Evolutionary conservation across 768 basidiomycete species (phyloP).

Genomic region (Trametes cingulata): DNA sequence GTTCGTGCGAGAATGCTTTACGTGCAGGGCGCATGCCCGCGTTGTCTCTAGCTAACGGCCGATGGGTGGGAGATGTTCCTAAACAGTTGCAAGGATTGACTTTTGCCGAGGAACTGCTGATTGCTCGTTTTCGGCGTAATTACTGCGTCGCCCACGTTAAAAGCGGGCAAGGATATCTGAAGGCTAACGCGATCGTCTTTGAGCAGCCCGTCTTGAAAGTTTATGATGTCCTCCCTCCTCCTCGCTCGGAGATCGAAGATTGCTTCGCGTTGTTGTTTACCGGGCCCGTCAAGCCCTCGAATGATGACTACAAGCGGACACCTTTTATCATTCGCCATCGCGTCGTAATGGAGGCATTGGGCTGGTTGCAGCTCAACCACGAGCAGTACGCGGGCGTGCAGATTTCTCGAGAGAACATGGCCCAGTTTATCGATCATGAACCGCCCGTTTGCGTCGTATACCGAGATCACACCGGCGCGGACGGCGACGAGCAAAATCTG

Average conservation of each 20-base stretch:
- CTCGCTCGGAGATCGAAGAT: conserved; percentile 33
- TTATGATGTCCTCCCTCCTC: conserved; percentile 35
- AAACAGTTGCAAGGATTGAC: conserved; percentile 9
- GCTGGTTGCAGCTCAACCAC: background rate
- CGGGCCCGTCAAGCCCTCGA: conserved; percentile 31
- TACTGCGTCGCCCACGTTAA: conserved; percentile 16
- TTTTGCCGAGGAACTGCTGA: conserved; percentile 20
- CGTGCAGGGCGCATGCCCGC: too few relatives aligned
- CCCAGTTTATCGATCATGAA: too few relatives aligned
- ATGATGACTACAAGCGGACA: conserved; percentile 27
- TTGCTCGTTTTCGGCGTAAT: conserved; percentile 18
- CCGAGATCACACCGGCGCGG: too few relatives aligned
- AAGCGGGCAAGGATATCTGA: conserved; percentile 32
- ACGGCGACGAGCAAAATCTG: too few relatives aligned
- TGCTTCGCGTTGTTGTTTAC: conserved; percentile 35
- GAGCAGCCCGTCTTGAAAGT: conserved; percentile 34
- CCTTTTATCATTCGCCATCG: background rate
- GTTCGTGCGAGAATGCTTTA: too few relatives aligned
- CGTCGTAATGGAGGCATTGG: background rate
- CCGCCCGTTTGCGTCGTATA: too few relatives aligned
- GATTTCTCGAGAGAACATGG: too few relatives aligned
- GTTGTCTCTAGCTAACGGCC: conserved; percentile 25
- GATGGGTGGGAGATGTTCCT: conserved; percentile 25
- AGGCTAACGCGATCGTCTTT: conserved; percentile 37
- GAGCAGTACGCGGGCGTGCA: too few relatives aligned